These are phyloP conservation scores for Neonectria faginata DNA, from an alignment of 2,329 filamentous ascomycete species.

Conservation along the genomic window DNA sequence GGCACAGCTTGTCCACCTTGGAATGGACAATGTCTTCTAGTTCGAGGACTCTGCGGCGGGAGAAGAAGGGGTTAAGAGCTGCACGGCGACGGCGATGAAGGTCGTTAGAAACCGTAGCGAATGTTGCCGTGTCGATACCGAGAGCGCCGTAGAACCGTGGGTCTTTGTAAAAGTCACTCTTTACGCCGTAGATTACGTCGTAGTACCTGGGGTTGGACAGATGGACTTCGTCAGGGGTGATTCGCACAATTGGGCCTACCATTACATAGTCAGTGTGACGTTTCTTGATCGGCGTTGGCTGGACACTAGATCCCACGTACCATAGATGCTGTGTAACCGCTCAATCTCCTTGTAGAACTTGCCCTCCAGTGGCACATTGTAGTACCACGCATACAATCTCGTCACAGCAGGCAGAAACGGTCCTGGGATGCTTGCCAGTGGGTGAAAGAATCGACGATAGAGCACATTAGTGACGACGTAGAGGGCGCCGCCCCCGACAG, in stretches of 20 bases:
- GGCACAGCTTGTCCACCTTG: slow-evolving; percentile 46
- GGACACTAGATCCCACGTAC: background rate
- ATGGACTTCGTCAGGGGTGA: slow-evolving; percentile 36
- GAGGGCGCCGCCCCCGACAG: slow-evolving; percentile 9
- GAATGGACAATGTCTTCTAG: slow-evolving; percentile 53
- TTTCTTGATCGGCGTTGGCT: background rate
- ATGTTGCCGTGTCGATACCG: slow-evolving; percentile 36
- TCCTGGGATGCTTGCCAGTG: slow-evolving; percentile 19
- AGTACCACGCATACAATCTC: slow-evolving; percentile 26
- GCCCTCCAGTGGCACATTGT: slow-evolving; percentile 19
- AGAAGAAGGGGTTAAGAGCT: slow-evolving; percentile 58
- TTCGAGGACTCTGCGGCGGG: slow-evolving; percentile 50
- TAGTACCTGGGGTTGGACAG: slow-evolving; percentile 35
- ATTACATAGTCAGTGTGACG: background rate
- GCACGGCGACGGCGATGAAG: slow-evolving; percentile 55
- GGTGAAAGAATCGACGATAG: slow-evolving; percentile 26
- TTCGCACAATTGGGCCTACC: slow-evolving; percentile 33
- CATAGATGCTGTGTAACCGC: slow-evolving; percentile 23
- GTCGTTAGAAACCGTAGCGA: slow-evolving; percentile 53
- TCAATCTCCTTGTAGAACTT: slow-evolving; percentile 28
- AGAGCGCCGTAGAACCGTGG: slow-evolving; percentile 23
- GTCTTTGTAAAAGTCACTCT: slow-evolving; percentile 32
- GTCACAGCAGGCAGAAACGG: slow-evolving; percentile 26
- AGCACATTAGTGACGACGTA: slow-evolving; percentile 17
- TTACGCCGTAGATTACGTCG: slow-evolving; percentile 32